Percentiles rank a stretch among this genome's conserved stretches.
phyloP scores from a whole-genome alignment of 1,139 yeast genomes.

The Candida sanyaensis region DNA sequence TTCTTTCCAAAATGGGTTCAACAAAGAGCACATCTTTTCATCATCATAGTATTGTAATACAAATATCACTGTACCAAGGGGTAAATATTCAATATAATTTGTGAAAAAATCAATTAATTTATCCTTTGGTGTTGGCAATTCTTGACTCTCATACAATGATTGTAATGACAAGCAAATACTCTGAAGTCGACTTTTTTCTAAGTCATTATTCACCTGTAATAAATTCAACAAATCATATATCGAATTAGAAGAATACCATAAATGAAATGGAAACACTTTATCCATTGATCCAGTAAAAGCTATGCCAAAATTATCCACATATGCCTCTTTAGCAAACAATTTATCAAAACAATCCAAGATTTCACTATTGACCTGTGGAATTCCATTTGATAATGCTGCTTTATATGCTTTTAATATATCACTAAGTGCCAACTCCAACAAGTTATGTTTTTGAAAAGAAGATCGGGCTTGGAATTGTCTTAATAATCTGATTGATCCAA shows the following conservation, averaged over 20 bases:
- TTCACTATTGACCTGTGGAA: slow-evolving; percentile 33
- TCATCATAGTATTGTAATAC: slow-evolving; percentile 49
- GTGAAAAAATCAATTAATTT: slow-evolving; percentile 47
- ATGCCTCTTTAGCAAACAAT: slow-evolving; percentile 29
- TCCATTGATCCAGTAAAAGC: slow-evolving; percentile 18
- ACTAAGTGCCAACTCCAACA: slow-evolving; percentile 18
- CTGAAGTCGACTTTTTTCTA: slow-evolving; percentile 35
- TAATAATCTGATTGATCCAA: slow-evolving; percentile 49
- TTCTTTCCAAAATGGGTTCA: slow-evolving; percentile 54
- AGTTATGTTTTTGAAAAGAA: slow-evolving; percentile 12
- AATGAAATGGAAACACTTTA: slow-evolving; percentile 40
- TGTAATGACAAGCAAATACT: slow-evolving; percentile 41
- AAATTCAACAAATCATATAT: slow-evolving; percentile 36
- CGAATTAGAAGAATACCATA: slow-evolving; percentile 52
- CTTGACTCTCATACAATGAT: slow-evolving; percentile 33
- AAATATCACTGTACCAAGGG: slow-evolving; percentile 37
- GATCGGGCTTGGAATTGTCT: slow-evolving; percentile 22
- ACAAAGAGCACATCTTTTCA: slow-evolving; percentile 55
- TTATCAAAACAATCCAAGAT: slow-evolving; percentile 36
- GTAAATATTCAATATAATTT: slow-evolving; percentile 34
- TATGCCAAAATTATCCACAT: slow-evolving; percentile 19
- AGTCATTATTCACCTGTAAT: slow-evolving; percentile 27
- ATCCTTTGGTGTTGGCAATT: slow-evolving; percentile 47
- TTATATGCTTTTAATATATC: slow-evolving; percentile 28
- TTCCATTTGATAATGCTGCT: slow-evolving; percentile 25